A percentile compares a stretch with the other conserved stretches of the same genome.
Evolutionary conservation across 768 basidiomycete genomes (phyloP).

Genomic region (Auricularia heimuer): DNA sequence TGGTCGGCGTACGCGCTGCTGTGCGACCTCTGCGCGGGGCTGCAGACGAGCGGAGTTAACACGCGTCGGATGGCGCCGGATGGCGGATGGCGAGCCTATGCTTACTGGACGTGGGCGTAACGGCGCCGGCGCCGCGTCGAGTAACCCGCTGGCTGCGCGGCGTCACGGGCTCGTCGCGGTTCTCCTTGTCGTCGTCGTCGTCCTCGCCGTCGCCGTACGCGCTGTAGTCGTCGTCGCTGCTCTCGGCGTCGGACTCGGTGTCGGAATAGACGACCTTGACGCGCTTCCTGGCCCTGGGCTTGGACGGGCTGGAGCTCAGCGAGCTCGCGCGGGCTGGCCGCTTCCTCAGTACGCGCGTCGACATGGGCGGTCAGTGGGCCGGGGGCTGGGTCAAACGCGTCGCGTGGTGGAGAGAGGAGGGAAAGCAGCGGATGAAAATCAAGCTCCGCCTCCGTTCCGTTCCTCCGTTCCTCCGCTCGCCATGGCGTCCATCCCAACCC

Average conservation of each 20-base stretch:
- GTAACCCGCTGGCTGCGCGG: not conserved
- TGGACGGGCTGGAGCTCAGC: not conserved
- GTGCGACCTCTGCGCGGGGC: not conserved
- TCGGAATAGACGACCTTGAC: not conserved
- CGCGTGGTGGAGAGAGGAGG: not conserved
- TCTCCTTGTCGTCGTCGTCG: not conserved
- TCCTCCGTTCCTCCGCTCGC: not conserved
- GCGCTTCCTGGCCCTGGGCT: not conserved
- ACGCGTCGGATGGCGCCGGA: not conserved
- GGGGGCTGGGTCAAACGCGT: not conserved
- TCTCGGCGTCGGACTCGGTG: not conserved
- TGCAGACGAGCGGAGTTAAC: not conserved
- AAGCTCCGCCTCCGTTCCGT: not conserved
- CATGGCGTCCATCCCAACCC: conserved; percentile 83
- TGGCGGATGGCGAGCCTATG: not conserved
- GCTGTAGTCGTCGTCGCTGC: not conserved
- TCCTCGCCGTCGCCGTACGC: not conserved
- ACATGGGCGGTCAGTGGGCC: not conserved
- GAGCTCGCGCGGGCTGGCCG: not conserved
- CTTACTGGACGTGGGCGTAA: not conserved
- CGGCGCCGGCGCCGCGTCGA: not conserved
- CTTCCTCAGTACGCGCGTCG: not conserved
- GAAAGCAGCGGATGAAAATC: not conserved
- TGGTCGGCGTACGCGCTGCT: not conserved
- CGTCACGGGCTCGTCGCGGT: not conserved